Evolutionary conservation across 805 yeast genomes (phyloP).

Genomic region (Nakazawaea anatomiae): DNA sequence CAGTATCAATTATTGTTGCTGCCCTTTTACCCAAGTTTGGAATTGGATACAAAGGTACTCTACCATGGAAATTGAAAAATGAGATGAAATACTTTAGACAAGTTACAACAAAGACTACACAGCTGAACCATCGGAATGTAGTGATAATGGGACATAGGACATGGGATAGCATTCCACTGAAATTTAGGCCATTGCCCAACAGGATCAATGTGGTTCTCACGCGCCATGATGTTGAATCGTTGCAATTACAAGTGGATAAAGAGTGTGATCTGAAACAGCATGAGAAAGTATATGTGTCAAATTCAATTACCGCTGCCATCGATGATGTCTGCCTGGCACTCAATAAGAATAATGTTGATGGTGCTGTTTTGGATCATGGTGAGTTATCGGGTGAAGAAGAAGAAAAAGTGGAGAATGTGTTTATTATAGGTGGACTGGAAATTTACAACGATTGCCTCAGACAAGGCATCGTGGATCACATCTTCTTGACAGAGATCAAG

Average conservation of each 20-base stretch:
- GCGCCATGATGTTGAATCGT: slow-evolving; percentile 25
- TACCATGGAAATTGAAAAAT: slow-evolving; percentile 83
- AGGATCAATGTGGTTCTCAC: slow-evolving; percentile 76
- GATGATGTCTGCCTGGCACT: slow-evolving; percentile 30
- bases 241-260: slow-evolving; percentile 19
- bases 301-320: slow-evolving; percentile 32
- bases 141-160: slow-evolving; percentile 96
- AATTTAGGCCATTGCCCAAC: slow-evolving; percentile 75
- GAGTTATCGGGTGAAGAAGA: slow-evolving; percentile 3
- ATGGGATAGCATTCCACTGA: slow-evolving; percentile 87
- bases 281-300: neutral
- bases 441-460: slow-evolving; percentile 56
- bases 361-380: slow-evolving; percentile 13
- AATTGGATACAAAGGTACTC: slow-evolving; percentile 72
- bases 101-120: slow-evolving; percentile 48
- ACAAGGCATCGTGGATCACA: slow-evolving; percentile 39
- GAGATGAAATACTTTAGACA: slow-evolving; percentile 84
- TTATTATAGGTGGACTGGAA: slow-evolving; percentile 91
- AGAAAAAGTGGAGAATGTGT: slow-evolving; percentile 49
- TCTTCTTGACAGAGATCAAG: slow-evolving; percentile 62
- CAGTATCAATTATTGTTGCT: slow-evolving; percentile 73
- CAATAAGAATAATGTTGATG: no score
- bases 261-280: neutral
- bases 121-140: slow-evolving; percentile 45
- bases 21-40: slow-evolving; percentile 77